These are phyloP conservation scores for Umbellularia californica DNA, from an alignment of 164 flowering plant genomes.

Conservation along the genomic window DNA sequence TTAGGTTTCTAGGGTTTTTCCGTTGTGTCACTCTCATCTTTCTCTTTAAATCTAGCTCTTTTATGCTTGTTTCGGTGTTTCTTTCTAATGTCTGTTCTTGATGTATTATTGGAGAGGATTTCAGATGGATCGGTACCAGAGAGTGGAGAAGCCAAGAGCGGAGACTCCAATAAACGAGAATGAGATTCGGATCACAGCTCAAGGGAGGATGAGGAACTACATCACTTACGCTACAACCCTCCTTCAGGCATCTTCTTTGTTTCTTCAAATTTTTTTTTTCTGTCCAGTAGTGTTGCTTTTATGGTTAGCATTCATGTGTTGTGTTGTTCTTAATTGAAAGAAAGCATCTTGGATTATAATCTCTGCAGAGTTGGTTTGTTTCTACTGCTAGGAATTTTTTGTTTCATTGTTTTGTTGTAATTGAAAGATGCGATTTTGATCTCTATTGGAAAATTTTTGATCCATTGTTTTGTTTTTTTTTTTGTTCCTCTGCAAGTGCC, in stretches of 20 bases:
- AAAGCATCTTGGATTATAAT: no score
- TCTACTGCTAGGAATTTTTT: no score
- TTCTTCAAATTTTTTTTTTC: neutral
- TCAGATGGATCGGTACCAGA: constrained; percentile 34
- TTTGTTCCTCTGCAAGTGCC: no score
- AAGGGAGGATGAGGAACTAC: constrained; percentile 31
- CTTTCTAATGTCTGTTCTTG: no score
- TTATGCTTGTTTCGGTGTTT: no score
- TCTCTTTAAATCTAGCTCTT: no score
- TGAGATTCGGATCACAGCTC: constrained; percentile 33
- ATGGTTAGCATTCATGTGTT: neutral
- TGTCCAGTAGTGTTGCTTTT: neutral
- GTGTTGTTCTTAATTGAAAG: no score
- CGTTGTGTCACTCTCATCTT: neutral
- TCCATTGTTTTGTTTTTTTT: no score
- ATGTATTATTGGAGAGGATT: neutral
- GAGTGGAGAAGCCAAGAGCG: constrained; percentile 31
- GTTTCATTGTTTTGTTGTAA: no score
- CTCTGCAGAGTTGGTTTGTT: no score
- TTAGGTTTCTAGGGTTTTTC: neutral
- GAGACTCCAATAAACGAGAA: constrained; percentile 32
- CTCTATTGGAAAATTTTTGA: no score
- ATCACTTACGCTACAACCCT: constrained; percentile 30
- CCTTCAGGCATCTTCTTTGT: constrained; percentile 13
- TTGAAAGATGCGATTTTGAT: no score